These are phyloP conservation scores for Sphaerostilbella broomeana DNA, from an alignment of 2,329 filamentous ascomycete genomes.

Conservation along the genomic window DNA sequence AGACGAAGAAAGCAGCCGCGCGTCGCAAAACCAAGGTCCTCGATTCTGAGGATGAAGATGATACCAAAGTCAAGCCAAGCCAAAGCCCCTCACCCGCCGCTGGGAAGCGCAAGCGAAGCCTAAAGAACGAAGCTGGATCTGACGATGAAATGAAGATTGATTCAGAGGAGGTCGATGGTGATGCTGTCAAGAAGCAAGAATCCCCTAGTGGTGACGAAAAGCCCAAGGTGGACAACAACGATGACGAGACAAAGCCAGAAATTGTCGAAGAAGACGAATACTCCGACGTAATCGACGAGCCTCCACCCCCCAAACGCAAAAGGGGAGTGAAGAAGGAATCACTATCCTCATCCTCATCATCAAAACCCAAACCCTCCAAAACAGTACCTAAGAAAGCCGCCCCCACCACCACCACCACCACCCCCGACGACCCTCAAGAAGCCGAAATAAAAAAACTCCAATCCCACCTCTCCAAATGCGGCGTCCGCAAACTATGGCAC, in stretches of 20 bases:
- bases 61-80: background rate
- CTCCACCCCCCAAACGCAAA: constrained; percentile 50
- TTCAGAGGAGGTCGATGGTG: background rate
- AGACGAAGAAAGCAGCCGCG: constrained; percentile 11
- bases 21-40: constrained; percentile 13
- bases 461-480: constrained; percentile 80
- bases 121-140: constrained; percentile 11
- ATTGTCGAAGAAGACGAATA: constrained; percentile 34
- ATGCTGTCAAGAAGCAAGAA: constrained; percentile 6
- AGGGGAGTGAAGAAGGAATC: constrained; percentile 39
- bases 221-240: constrained; percentile 5
- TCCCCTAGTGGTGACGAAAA: constrained; percentile 13
- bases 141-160: constrained; percentile 10
- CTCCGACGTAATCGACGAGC: constrained; percentile 64
- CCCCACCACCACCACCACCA: constrained; percentile 17
- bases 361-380: constrained; percentile 25
- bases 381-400: constrained; percentile 24
- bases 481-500: constrained; percentile 85
- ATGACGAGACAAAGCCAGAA: constrained; percentile 17
- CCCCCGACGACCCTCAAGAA: constrained; percentile 53
- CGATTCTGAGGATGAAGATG: constrained; percentile 12
- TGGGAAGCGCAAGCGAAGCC: constrained; percentile 12
- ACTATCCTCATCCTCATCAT: too few species aligned
- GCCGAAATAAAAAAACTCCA: constrained; percentile 85
- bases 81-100: constrained; percentile 3